Percentiles rank a stretch among this genome's conserved stretches.
Conservation (phyloP, 306 rosid species). For the Alnus rubra region DNA sequence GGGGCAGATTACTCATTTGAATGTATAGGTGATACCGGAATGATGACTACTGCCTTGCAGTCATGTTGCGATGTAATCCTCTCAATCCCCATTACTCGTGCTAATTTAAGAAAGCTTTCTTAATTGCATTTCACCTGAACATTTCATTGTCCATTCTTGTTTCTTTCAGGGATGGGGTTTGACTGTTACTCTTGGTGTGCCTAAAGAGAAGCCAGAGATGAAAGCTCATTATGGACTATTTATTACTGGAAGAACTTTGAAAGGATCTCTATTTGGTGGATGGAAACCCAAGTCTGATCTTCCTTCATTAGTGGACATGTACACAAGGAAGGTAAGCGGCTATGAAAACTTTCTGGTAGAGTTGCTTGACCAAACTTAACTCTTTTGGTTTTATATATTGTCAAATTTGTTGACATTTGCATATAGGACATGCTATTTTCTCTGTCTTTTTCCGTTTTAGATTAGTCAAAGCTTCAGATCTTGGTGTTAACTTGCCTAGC, state of each 20-base stretch:
- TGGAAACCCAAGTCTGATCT: constrained; percentile 97
- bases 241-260: constrained; percentile 80
- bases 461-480: not conserved
- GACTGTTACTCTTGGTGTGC: constrained; percentile 93
- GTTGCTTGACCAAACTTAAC: not conserved
- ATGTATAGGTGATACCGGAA: constrained; percentile 88
- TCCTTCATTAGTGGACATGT: constrained; percentile 85
- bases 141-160: constrained; percentile 6
- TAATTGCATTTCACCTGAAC: constrained; percentile 17
- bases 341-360: not conserved
- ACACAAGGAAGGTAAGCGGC: constrained; percentile 63
- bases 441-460: not conserved
- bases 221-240: constrained; percentile 76
- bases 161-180: constrained; percentile 81
- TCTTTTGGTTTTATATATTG: not conserved
- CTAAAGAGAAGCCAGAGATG: constrained; percentile 78
- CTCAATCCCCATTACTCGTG: constrained; percentile 14
- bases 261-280: constrained; percentile 91
- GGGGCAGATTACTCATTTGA: constrained; percentile 98
- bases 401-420: not conserved
- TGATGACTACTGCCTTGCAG: constrained; percentile 86
- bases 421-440: not conserved
- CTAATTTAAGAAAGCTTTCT: constrained; percentile 15
- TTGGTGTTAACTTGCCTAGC: not conserved
- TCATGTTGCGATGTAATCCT: constrained; percentile 84